Evolutionary conservation across 2,329 filamentous ascomycete species (phyloP).

Genomic region (Neofusicoccum cordaticola): DNA sequence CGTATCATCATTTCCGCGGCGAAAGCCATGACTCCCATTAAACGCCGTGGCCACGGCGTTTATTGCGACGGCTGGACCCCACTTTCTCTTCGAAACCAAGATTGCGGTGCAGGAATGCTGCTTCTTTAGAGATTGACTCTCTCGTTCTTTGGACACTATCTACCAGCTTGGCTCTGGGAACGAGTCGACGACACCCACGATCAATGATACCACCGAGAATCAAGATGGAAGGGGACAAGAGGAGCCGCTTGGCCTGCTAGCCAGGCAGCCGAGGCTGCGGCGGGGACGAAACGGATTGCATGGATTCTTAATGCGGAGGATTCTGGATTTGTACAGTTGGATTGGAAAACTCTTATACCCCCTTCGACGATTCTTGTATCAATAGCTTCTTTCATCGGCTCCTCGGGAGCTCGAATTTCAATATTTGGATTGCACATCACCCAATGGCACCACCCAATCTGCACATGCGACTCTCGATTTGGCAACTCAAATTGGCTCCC

Average conservation of each 20-base stretch:
- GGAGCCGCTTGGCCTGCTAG: neutral
- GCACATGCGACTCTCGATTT: neutral
- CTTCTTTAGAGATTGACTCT: conserved; percentile 14
- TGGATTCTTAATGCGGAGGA: conserved; percentile 12
- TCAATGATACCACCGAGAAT: conserved; percentile 12
- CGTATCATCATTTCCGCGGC: conserved; percentile 17
- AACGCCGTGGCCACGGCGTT: no score
- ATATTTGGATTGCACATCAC: neutral
- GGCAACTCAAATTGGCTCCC: neutral
- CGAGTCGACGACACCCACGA: conserved; percentile 14
- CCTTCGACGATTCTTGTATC: conserved; percentile 13
- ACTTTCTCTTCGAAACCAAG: neutral
- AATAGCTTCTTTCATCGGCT: conserved; percentile 2
- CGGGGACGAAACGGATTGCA: conserved; percentile 8
- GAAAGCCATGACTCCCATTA: conserved; percentile 5
- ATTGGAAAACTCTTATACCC: conserved; percentile 7
- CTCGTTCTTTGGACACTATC: neutral
- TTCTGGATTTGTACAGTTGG: neutral
- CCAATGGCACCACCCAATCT: neutral
- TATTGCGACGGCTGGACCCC: neutral
- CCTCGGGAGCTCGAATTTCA: neutral
- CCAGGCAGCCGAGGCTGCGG: neutral
- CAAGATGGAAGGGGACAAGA: neutral
- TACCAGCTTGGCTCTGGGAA: conserved; percentile 16
- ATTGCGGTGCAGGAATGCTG: conserved; percentile 15